These are phyloP conservation scores for Saccharomyces hybrid DNA, from an alignment of 1,139 yeast genomes.

Conservation along the genomic window DNA sequence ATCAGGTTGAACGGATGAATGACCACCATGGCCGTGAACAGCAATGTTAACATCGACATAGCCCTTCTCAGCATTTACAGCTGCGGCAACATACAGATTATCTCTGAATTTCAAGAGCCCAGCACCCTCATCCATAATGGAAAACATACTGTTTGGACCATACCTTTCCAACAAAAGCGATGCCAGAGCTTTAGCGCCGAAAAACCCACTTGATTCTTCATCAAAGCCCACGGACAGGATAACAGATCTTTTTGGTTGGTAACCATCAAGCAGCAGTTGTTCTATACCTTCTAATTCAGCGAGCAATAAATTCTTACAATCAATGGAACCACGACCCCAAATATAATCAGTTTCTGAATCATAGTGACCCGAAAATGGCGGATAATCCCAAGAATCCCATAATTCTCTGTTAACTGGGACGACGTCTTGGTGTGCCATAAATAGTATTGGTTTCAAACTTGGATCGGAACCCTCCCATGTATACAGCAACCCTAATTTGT, in stretches of 20 bases:
- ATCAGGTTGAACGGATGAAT: conserved; percentile 63
- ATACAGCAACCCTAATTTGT: conserved; percentile 58
- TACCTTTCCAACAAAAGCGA: conserved; percentile 40
- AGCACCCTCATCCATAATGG: conserved; percentile 60
- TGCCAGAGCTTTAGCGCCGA: conserved; percentile 48
- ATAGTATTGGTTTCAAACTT: conserved; percentile 52
- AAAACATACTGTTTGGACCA: conserved; percentile 49
- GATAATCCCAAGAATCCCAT: conserved; percentile 52
- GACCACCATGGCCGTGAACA: conserved; percentile 60
- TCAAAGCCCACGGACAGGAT: conserved; percentile 63
- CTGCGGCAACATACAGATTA: conserved; percentile 47
- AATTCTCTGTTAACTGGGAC: conserved; percentile 69
- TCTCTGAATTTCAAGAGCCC: conserved; percentile 34
- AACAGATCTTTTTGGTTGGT: conserved; percentile 48
- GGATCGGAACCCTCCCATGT: conserved; percentile 56
- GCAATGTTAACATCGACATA: conserved; percentile 43
- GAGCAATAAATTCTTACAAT: conserved; percentile 53
- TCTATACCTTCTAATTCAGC: conserved; percentile 56
- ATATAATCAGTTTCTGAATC: conserved; percentile 45
- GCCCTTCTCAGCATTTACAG: conserved; percentile 65
- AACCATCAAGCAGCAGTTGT: conserved; percentile 39
- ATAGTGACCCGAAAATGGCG: conserved; percentile 62
- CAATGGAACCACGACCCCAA: conserved; percentile 62
- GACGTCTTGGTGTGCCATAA: conserved; percentile 76
- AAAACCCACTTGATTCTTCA: conserved; percentile 59